Evolutionary conservation across 345 rosid species (phyloP).

Genomic region (Hibiscus syriacus): DNA sequence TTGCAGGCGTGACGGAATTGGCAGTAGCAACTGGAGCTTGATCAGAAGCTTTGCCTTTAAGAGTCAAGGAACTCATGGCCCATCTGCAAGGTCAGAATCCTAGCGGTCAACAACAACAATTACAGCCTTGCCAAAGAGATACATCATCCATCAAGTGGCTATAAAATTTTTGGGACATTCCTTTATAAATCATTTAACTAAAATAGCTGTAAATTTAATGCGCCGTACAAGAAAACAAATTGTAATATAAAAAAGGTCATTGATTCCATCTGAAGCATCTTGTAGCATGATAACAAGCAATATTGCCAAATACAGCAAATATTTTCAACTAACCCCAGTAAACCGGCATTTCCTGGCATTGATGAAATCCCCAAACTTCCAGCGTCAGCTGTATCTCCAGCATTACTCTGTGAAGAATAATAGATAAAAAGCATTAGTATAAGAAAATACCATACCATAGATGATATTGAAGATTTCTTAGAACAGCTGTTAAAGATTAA

Average conservation of each 20-base stretch:
- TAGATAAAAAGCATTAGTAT: slow-evolving; percentile 12
- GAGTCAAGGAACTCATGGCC: slow-evolving; percentile 99
- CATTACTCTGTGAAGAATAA: slow-evolving; percentile 33
- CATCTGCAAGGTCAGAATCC: slow-evolving; percentile 42
- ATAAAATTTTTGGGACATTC: background rate
- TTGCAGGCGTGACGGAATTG: slow-evolving; percentile 35
- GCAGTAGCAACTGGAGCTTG: slow-evolving; percentile 65
- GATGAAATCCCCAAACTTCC: slow-evolving; percentile 53
- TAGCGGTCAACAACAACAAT: slow-evolving; percentile 9
- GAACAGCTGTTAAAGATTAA: background rate
- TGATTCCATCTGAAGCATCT: background rate
- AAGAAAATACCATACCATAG: background rate
- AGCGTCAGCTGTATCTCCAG: slow-evolving; percentile 48
- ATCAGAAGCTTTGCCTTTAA: slow-evolving; percentile 82
- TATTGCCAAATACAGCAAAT: background rate
- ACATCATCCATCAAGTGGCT: background rate
- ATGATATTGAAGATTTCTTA: background rate
- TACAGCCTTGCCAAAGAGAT: background rate
- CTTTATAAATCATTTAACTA: background rate
- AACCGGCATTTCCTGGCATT: slow-evolving; percentile 77
- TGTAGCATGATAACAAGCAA: background rate
- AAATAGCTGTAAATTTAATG: background rate
- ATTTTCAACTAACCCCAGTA: slow-evolving; percentile 76
- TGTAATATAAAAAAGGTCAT: background rate
- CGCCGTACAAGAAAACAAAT: background rate